phyloP scores from a whole-genome alignment of 768 basidiomycete species.

The Pleurotus ostreatus region DNA sequence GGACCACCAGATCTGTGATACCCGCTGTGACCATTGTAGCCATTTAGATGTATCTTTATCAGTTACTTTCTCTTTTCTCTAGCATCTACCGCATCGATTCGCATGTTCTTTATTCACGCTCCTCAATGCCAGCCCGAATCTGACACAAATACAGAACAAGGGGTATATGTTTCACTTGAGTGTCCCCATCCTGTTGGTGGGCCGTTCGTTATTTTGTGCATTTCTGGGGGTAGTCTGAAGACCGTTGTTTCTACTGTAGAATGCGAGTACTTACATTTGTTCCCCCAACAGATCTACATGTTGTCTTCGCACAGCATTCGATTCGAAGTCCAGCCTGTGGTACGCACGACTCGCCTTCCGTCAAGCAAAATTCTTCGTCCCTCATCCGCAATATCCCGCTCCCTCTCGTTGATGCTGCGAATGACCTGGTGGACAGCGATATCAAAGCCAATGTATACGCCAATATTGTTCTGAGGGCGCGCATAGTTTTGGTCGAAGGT shows the following conservation, averaged over 20 bases:
- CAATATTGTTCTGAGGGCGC: too few species aligned
- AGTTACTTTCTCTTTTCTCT: neutral
- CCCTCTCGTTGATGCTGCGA: neutral
- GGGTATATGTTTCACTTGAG: too few species aligned
- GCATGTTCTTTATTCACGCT: conserved; percentile 1
- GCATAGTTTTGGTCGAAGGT: too few species aligned
- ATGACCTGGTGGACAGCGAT: neutral
- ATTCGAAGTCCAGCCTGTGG: neutral
- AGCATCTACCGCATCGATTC: conserved; percentile 2
- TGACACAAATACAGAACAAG: too few species aligned
- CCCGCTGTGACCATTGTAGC: neutral
- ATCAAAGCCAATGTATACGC: neutral
- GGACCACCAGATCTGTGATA: neutral
- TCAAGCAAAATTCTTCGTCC: neutral
- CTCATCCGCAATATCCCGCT: neutral
- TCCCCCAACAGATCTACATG: neutral
- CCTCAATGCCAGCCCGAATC: too few species aligned
- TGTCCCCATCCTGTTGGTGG: neutral
- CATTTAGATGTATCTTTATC: conserved; percentile 9
- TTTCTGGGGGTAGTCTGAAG: neutral
- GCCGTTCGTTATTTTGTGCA: neutral
- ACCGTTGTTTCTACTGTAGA: neutral
- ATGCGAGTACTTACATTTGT: neutral
- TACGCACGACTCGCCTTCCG: neutral
- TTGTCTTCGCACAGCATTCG: neutral